Evolutionary conservation across 2,329 filamentous ascomycete genomes (phyloP).

Genomic region (Exophiala aquamarina): DNA sequence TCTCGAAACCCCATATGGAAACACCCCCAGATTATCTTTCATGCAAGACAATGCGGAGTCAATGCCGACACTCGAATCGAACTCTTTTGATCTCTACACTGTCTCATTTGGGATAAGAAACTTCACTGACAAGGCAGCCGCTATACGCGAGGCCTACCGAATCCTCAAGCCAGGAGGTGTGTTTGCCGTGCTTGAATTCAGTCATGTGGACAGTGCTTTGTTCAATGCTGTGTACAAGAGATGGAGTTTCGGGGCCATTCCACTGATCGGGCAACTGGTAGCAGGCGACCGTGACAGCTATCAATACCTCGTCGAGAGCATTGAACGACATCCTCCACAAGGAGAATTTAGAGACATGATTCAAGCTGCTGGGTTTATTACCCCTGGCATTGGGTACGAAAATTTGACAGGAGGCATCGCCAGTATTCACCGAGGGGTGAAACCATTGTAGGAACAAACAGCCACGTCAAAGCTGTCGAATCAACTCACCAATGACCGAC

Average conservation of each 20-base stretch:
- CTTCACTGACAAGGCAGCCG: slow-evolving; percentile 86
- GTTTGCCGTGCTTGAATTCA: slow-evolving; percentile 96
- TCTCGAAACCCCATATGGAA: slow-evolving; percentile 59
- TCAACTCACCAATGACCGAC: too few species aligned
- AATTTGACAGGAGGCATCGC: slow-evolving; percentile 90
- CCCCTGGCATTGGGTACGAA: slow-evolving; percentile 82
- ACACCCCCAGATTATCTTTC: slow-evolving; percentile 62
- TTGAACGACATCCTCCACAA: slow-evolving; percentile 88
- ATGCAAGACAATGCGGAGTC: slow-evolving; percentile 88
- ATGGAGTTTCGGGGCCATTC: slow-evolving; percentile 94
- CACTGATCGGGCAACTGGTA: slow-evolving; percentile 90
- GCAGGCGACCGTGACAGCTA: slow-evolving; percentile 94
- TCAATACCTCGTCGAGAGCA: slow-evolving; percentile 98
- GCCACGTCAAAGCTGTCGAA: too few species aligned
- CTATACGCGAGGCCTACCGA: slow-evolving; percentile 78
- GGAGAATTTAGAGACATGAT: slow-evolving; percentile 83
- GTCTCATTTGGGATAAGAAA: slow-evolving; percentile 97
- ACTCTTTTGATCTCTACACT: slow-evolving; percentile 89
- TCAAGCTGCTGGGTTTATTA: slow-evolving; percentile 64
- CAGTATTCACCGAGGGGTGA: slow-evolving; percentile 94
- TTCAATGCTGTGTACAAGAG: slow-evolving; percentile 88
- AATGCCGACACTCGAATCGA: slow-evolving; percentile 63
- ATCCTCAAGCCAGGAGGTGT: slow-evolving; percentile 93
- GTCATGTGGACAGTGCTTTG: slow-evolving; percentile 73
- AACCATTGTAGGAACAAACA: slow-evolving; percentile 63